Base-by-base conservation (phyloP, 1,139 yeast species). In the Kodamaea fungicola region DNA sequence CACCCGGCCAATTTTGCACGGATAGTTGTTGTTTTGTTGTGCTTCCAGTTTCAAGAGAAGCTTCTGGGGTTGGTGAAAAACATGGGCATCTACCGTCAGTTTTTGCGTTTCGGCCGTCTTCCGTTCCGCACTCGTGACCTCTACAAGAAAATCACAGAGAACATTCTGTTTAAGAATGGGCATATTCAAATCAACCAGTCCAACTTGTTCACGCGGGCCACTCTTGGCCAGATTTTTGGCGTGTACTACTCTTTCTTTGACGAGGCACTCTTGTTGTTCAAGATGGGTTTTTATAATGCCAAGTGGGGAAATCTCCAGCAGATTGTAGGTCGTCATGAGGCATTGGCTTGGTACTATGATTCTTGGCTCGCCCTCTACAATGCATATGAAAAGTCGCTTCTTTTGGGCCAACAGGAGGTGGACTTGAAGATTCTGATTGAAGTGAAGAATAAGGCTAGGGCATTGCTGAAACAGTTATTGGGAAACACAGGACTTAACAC, bases 101-200 rank as follows among this genome's bases (percentile, higher is more conserved):
- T 80, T 42, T 61, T 83, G 43, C 67, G 94, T 49, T 82, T 83
- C 46, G 92, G 92, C 31, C 78, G 80, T 38, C 71, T 86, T 9
- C 89, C 89, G 2, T 80, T 82, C 55, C 65, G 83, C 43, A 35
- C 76, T 5, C 51, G 66, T 37, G 57, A 54, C 26, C 44, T 71
- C 9, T 30, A 50, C 23, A 42, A 40, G 13, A 64, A 60, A 42
- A 30, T 68, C 7, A 19, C 33, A 9, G 30, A 37, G 8, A 45
- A 44, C 30, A 30, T 47, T 13, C 10, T 33, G 8, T 31, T 37
- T 29, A 47, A 46, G 30, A 37, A 39, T 22, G 40, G 38, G 10
- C 37, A 37, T 22, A n/a, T 39, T n/a, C 33, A 41, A 7, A 37
- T 49, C 25, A 42, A 44, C 36, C 41, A 44, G 31, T 22, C 38